Percentiles rank a stretch among this genome's conserved stretches.
Evolutionary conservation across 2,329 filamentous ascomycete species (phyloP).

Genomic region (Fusarium algeriense): DNA sequence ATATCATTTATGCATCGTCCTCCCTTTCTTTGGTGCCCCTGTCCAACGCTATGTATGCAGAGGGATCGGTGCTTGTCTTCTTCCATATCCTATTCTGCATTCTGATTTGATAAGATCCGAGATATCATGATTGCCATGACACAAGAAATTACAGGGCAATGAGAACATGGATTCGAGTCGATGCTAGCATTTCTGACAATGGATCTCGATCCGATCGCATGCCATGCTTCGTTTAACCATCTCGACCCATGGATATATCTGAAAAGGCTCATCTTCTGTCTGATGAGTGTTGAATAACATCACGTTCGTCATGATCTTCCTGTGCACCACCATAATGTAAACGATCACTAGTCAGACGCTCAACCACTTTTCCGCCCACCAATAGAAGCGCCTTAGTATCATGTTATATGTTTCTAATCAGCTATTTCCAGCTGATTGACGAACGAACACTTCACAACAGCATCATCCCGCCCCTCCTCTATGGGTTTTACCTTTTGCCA

Average conservation of each 20-base stretch:
- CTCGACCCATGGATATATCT: constrained; percentile 19
- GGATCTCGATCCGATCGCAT: constrained; percentile 32
- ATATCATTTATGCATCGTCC: constrained; percentile 23
- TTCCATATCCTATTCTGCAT: not conserved
- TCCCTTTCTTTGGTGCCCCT: not conserved
- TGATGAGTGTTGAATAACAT: constrained; percentile 8
- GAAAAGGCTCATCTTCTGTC: not conserved
- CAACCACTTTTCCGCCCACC: constrained; percentile 1
- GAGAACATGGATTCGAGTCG: constrained; percentile 18
- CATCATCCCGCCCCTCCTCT: constrained; percentile 36
- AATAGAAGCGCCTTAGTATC: not conserved
- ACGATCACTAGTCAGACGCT: constrained; percentile 9
- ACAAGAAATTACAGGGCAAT: constrained; percentile 3
- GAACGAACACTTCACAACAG: constrained; percentile 18
- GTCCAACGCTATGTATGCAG: constrained; percentile 2
- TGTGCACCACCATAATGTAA: not conserved
- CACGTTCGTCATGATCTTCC: constrained; percentile 34
- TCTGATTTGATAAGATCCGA: constrained; percentile 30
- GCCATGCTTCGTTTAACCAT: constrained; percentile 9
- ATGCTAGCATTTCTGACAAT: constrained; percentile 8
- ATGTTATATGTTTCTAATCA: not conserved
- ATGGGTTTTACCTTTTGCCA: constrained; percentile 21
- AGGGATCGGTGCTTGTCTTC: constrained; percentile 1
- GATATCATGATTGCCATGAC: constrained; percentile 11
- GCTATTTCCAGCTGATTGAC: constrained; percentile 6